Evolutionary conservation across 2,329 filamentous ascomycete species (phyloP), one percentile per base, ranked within the genome.

Genomic region (Aspergillus brunneoviolaceus): DNA sequence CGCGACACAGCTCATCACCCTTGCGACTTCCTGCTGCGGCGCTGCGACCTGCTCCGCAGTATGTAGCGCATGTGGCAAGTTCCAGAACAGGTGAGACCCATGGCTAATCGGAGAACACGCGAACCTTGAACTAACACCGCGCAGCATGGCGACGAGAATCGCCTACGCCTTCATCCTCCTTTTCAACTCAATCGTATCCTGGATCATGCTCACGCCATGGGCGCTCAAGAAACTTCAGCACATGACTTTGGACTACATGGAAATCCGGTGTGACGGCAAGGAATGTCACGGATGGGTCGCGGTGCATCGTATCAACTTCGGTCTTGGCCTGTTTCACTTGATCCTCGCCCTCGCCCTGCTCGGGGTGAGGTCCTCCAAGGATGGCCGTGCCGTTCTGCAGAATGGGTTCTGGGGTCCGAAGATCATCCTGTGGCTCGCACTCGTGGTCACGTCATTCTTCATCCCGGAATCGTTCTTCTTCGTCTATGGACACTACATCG

Each of bases 351-450:
- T 92, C 52, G 83, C 97, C 62, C 84, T 99, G 49, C 82, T 98
- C 58, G 95, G 95, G 55, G 92, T 99, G 55, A 87, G 86, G 56
- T 92, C 88, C 51, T 95, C 93, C 25, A 95, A 91, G 76, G 90
- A 96, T 74, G 89, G 90, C 49, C 89, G 95, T 65, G 93, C 95
- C 2, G 85, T 87, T 19, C 85, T 99, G 57, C 95, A 99, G 74
- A 99, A 99, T 79, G 95, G 94, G n/a, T 99, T 92, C 78, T 99
- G 95, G 95, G 95, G 93, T 1, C 95, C 95, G 50, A 99, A 99
- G 80, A 84, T 99, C 60, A 86, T 97, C 61, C 86, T 88, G 55
- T 99, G 95, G 95, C 74, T 97, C 53, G 87, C 83, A 14, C 85
- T 98, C 67, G 87, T 98, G 61, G 91, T 97, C 60, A 74, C 96